Conservation (phyloP, 768 basidiomycete genomes). For the Hygrophoropsis aurantiaca region DNA sequence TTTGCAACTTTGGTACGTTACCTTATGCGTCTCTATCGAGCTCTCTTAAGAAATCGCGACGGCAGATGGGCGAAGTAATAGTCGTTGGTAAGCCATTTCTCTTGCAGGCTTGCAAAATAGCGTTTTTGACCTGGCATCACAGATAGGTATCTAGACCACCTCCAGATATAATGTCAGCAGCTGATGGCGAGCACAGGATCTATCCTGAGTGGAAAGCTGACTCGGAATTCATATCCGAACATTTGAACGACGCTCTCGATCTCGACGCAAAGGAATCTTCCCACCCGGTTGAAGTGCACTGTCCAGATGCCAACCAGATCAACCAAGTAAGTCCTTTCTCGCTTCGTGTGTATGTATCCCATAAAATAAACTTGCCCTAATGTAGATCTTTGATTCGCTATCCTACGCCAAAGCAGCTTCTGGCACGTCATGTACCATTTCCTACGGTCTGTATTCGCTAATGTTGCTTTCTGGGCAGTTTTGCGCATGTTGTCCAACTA, state of each 20-base stretch:
- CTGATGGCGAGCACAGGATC: slow-evolving; percentile 44
- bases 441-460: neutral
- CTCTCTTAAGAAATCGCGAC: neutral
- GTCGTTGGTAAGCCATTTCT: slow-evolving; percentile 55
- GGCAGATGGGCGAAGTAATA: slow-evolving; percentile 85
- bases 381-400: slow-evolving; percentile 85
- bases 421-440: slow-evolving; percentile 34
- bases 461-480: no score
- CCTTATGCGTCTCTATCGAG: neutral
- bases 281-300: slow-evolving; percentile 91
- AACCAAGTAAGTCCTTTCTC: slow-evolving; percentile 50
- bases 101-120: neutral
- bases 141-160: slow-evolving; percentile 43
- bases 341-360: neutral
- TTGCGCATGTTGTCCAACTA: slow-evolving; percentile 90
- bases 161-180: slow-evolving; percentile 2
- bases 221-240: slow-evolving; percentile 75
- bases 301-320: slow-evolving; percentile 83
- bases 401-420: slow-evolving; percentile 86
- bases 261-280: slow-evolving; percentile 86
- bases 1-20: slow-evolving; percentile 76
- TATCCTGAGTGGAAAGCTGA: slow-evolving; percentile 88
- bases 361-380: neutral
- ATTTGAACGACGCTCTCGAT: slow-evolving; percentile 72
- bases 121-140: slow-evolving; percentile 11